These are phyloP conservation scores for Lumnitzera littorea DNA, from an alignment of 345 rosid species.

Conservation along the genomic window DNA sequence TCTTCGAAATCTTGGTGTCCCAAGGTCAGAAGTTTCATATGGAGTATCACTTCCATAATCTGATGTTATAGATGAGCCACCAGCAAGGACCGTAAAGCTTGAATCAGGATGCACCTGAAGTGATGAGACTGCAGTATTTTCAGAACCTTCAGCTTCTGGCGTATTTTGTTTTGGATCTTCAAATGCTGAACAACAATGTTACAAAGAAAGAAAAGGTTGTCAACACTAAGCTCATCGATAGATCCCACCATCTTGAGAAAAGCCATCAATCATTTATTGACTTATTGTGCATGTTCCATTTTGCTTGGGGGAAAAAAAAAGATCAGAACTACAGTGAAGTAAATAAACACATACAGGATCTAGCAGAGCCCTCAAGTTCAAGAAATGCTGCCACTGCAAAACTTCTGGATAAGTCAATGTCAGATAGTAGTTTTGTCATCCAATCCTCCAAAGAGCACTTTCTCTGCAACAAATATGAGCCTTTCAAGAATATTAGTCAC, in stretches of 20 bases:
- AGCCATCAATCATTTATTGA: too few relatives aligned
- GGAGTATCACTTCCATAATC: slow-evolving; percentile 97
- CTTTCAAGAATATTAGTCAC: slow-evolving; percentile 35
- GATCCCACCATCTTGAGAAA: too few relatives aligned
- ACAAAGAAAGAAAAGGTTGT: not conserved
- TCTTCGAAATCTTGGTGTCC: slow-evolving; percentile 66
- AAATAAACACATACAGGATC: slow-evolving; percentile 72
- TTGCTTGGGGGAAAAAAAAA: too few relatives aligned
- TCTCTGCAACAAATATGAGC: slow-evolving; percentile 67
- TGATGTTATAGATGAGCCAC: slow-evolving; percentile 67
- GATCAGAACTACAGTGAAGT: slow-evolving; percentile 2
- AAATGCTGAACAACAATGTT: slow-evolving; percentile 57
- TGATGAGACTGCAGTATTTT: slow-evolving; percentile 32
- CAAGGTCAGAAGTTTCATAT: slow-evolving; percentile 85
- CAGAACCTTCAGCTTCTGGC: slow-evolving; percentile 39
- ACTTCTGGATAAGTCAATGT: slow-evolving; percentile 90
- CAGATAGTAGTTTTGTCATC: slow-evolving; percentile 89
- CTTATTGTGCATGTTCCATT: too few relatives aligned
- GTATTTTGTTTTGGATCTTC: slow-evolving; percentile 58
- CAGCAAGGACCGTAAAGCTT: slow-evolving; percentile 44
- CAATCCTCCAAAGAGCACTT: slow-evolving; percentile 93
- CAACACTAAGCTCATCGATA: not conserved
- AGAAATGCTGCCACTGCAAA: slow-evolving; percentile 86
- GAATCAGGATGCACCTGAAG: slow-evolving; percentile 39
- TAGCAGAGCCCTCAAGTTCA: slow-evolving; percentile 96